Percentiles rank a stretch among this genome's conserved stretches.
phyloP scores from a whole-genome alignment of 805 yeast species.

The Candida anglica region DNA sequence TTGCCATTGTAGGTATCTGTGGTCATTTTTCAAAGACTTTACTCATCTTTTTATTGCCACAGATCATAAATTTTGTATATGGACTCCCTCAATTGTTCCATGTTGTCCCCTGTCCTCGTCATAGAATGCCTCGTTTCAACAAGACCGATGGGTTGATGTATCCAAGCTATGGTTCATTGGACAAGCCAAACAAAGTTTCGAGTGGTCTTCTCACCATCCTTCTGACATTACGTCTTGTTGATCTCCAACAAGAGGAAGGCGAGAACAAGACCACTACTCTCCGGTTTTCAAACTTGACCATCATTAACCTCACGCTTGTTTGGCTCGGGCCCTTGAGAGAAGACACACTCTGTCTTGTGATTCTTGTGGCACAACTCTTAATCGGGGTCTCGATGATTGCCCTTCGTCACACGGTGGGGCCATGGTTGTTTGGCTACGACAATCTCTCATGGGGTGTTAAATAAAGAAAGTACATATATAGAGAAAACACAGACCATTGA shows the following conservation, averaged over 20 bases:
- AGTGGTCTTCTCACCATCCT: slow-evolving; percentile 40
- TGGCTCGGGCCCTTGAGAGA: slow-evolving; percentile 91
- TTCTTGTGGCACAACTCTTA: slow-evolving; percentile 59
- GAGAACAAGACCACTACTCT: slow-evolving; percentile 16
- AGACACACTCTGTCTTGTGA: slow-evolving; percentile 60
- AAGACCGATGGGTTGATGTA: slow-evolving; percentile 65
- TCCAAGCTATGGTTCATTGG: slow-evolving; percentile 46
- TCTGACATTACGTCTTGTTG: slow-evolving; percentile 47
- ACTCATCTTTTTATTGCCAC: slow-evolving; percentile 82
- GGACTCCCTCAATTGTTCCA: slow-evolving; percentile 90
- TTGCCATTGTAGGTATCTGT: slow-evolving; percentile 92
- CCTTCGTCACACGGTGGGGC: slow-evolving; percentile 80
- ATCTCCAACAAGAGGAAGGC: slow-evolving; percentile 17
- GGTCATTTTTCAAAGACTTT: slow-evolving; percentile 96
- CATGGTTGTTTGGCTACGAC: slow-evolving; percentile 84
- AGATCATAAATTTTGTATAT: slow-evolving; percentile 83
- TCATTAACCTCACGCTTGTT: slow-evolving; percentile 78
- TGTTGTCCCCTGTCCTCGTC: slow-evolving; percentile 91
- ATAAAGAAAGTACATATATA: too few species aligned
- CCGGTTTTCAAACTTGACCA: slow-evolving; percentile 75
- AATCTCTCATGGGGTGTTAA: slow-evolving; percentile 51
- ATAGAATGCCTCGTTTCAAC: slow-evolving; percentile 80
- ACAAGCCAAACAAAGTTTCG: too few species aligned
- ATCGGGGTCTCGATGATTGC: slow-evolving; percentile 65
- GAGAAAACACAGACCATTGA: too few species aligned